Conservation (phyloP, 768 basidiomycete species). For the Boletus insuetus region DNA sequence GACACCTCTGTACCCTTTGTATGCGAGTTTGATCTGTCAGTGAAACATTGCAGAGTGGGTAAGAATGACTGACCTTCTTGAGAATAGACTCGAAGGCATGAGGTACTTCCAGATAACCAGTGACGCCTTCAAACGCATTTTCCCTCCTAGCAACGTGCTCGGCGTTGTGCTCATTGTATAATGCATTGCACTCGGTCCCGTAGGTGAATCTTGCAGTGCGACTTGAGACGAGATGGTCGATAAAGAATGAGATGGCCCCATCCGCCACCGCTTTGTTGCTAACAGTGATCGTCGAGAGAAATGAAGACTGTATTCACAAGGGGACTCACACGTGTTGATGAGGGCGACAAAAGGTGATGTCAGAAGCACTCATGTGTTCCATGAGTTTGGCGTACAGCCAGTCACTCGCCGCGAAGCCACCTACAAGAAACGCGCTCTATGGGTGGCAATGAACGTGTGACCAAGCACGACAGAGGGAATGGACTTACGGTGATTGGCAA, state of each 20-base stretch:
- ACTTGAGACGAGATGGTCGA: constrained; percentile 12
- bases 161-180: constrained; percentile 7
- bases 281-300: neutral
- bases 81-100: constrained; percentile 11
- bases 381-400: constrained; percentile 10
- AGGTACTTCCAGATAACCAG: constrained; percentile 8
- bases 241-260: constrained; percentile 10
- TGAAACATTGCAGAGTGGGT: neutral
- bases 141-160: constrained; percentile 6
- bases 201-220: constrained; percentile 12
- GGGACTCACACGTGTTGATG: constrained; percentile 14
- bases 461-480: neutral
- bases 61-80: constrained; percentile 1
- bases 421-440: constrained; percentile 12
- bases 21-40: neutral
- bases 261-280: constrained; percentile 18
- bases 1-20: constrained; percentile 11
- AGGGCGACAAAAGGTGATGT: constrained; percentile 9
- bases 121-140: constrained; percentile 7
- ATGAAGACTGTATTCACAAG: neutral
- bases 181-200: constrained; percentile 13
- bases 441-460: neutral
- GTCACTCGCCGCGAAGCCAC: constrained; percentile 15
- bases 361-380: constrained; percentile 8
- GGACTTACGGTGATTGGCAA: constrained; percentile 7